Evolutionary conservation across 2,329 filamentous ascomycete species (phyloP).

Genomic region (Talaromyces amestolkiae): DNA sequence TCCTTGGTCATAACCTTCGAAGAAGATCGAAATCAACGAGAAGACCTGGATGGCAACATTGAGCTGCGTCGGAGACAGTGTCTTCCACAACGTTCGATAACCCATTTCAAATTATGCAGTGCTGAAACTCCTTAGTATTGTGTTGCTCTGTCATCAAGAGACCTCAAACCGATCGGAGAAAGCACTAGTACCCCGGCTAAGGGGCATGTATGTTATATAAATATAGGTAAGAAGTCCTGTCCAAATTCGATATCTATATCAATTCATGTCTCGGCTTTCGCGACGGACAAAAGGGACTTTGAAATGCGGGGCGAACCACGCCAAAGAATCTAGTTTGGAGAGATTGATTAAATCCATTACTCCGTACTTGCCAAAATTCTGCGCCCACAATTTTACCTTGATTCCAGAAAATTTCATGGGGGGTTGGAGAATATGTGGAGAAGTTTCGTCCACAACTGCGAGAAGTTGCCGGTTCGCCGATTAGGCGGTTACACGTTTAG

Average conservation of each 20-base stretch:
- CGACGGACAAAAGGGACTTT: neutral
- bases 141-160: neutral
- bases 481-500: neutral
- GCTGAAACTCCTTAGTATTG: neutral
- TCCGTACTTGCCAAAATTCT: neutral
- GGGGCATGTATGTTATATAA: neutral
- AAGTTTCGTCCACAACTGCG: neutral
- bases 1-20: constrained; percentile 54
- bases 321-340: neutral
- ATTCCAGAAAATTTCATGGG: neutral
- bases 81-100: constrained; percentile 44
- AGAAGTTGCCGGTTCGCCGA: neutral
- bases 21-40: constrained; percentile 37
- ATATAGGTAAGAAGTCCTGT: neutral
- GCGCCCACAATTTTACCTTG: neutral
- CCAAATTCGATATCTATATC: neutral
- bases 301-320: neutral
- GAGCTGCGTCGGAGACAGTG: constrained; percentile 43
- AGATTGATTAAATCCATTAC: neutral
- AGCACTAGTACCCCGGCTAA: neutral
- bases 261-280: neutral
- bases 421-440: neutral
- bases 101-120: constrained; percentile 30
- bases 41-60: constrained; percentile 39
- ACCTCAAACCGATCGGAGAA: neutral